Evolutionary conservation across 202 grass and related monocot genomes (phyloP).

Genomic region (Zizania palustris): DNA sequence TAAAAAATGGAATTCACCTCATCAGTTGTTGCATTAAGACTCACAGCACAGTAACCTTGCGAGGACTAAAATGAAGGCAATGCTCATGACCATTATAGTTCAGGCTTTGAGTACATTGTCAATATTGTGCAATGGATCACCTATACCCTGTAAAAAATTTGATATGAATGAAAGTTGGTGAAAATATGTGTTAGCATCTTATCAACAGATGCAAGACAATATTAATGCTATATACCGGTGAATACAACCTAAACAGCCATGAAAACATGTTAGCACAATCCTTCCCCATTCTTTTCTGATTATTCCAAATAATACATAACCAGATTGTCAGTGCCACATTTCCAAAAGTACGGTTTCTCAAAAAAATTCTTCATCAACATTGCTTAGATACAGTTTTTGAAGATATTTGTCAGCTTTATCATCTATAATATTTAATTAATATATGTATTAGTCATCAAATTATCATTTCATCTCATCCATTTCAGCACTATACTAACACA

Average conservation of each 20-base stretch:
- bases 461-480: too few species aligned
- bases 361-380: too few species aligned
- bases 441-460: too few species aligned
- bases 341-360: too few species aligned
- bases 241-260: not conserved
- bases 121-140: slow-evolving; percentile 92
- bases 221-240: not conserved
- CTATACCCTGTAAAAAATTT: slow-evolving; percentile 71
- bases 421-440: too few species aligned
- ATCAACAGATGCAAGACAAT: slow-evolving; percentile 15
- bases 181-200: slow-evolving; percentile 8
- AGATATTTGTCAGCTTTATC: too few species aligned
- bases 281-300: too few species aligned
- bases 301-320: too few species aligned
- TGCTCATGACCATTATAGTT: slow-evolving; percentile 90
- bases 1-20: slow-evolving; percentile 54
- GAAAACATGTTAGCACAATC: not conserved
- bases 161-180: not conserved
- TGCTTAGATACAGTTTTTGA: too few species aligned
- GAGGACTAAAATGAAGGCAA: slow-evolving; percentile 93
- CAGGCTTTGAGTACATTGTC: slow-evolving; percentile 80
- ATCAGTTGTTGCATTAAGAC: slow-evolving; percentile 97
- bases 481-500: not conserved
- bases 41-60: slow-evolving; percentile 85
- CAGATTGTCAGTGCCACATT: too few species aligned